Evolutionary conservation across 2,329 filamentous ascomycete genomes (phyloP), one percentile per base, ranked within the genome.

Genomic region (Chaetothyriales sp.): DNA sequence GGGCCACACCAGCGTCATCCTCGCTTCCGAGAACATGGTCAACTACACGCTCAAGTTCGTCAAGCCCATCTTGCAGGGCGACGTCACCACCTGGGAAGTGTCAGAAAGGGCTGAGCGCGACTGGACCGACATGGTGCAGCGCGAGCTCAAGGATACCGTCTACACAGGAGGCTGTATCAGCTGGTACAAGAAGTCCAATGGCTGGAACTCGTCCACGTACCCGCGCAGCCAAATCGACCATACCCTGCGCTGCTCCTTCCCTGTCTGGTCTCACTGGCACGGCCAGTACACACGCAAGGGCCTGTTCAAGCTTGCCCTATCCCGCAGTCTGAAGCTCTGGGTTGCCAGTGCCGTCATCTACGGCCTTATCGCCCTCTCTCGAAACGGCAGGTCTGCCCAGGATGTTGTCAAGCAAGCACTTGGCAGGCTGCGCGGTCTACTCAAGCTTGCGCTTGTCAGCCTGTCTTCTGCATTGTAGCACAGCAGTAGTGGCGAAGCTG

Each of bases 21-120:
- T 81, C 59, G 75, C 78, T 0, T 69, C 70, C 3, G 80, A 83
- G 57, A 82, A 81, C 60, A 73, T 73, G 60, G 67, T 81, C 56
- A 76, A 79, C 53, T 80, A 76, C 60, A 71, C 39, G 0, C 60
- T 83, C 8, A 76, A 76, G 0, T 71, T 83, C 55, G 73, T 83
- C 56, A 72, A 71, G 57, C 73, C 75, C 2, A 67, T 80, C 18
- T 53, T 77, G 10, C 61, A 65, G 2, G 72, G 72, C 1, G 66
- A 73, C 18, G 67, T 69, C 15, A 63, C 59, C 15, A 65, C 66
- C 1, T 69, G 69, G 43, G 74, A 58, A 51, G 63, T 78, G 28
- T 76, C 69, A 56, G 66, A 70, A 55, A 63, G 69, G 32, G 72
- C 71, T 1, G 72, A 76, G 57, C 59, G 66, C 15, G 61, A 63